Evolutionary conservation across 257 asterid genomes (phyloP), one percentile per base, ranked within the genome.

Genomic region (Sherardia arvensis): DNA sequence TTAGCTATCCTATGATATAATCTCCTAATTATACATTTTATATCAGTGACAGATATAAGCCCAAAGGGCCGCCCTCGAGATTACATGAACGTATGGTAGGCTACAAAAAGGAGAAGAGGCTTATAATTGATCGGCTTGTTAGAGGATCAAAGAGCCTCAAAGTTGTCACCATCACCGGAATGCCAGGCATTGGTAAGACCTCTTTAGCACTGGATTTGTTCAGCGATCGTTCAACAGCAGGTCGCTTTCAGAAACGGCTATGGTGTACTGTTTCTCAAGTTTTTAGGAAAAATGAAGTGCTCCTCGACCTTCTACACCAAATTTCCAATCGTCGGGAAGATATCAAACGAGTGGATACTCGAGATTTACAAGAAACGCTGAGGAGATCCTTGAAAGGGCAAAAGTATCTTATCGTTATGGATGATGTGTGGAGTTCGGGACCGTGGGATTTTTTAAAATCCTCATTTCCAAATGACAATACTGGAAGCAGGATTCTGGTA

Each of bases 221-320:
- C 53, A 14, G n/a, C 3, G 21, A 45, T 45, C 53, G 1, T 14
- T 12, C 18, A 1, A 45, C 21, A 2, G 21, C 53, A 45, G 18
- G 21, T 45, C 53, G 53, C 20, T 45, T 45, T 20, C 20, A 18
- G 18, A 2, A 1, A 12, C 53, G 18, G 4, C 20, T 45, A 45
- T 45, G 71, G 71, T 66, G 71, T 26, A 4, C 21, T 1, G 60
- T 66, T 56, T 36, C 71, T n/a, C 64, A 66, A 66, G 11, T 1
- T 10, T 66, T 55, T 36, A 66, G 53, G 15, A 45, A 45, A 18
- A 45, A 20, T 1, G 7, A 45, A 18, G 5, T 45, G n/a, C 21
- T 15, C 38, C 45, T 56, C 11, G 64, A 18, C 1, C 57, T 56
- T 38, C 28, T 66, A 40, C n/a, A 55, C 57, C 64, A 56, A 8